A percentile compares a stretch with the other conserved stretches of the same genome.
These are phyloP conservation scores for Neovahlkampfia damariscottae DNA, from an alignment of 78 protist genomes.

Conservation along the genomic window DNA sequence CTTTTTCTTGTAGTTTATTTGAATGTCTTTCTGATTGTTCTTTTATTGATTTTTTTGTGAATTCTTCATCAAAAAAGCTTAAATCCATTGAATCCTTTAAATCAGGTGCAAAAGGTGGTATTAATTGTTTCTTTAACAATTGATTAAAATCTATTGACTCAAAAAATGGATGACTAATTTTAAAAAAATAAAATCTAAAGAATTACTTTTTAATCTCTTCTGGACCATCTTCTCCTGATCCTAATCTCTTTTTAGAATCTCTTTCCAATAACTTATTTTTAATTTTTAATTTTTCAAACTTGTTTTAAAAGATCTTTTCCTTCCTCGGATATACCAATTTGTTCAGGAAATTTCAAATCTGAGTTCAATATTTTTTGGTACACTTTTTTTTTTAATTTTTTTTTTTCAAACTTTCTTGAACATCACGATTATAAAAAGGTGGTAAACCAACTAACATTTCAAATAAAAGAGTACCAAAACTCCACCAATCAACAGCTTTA, in stretches of 20 bases:
- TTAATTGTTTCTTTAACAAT: background rate
- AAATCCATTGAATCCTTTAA: background rate
- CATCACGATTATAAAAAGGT: conserved; percentile 59
- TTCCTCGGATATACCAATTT: no score
- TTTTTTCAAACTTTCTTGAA: no score
- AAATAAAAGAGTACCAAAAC: conserved; percentile 45
- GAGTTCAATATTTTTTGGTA: no score
- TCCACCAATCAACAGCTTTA: conserved; percentile 70
- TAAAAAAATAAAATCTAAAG: background rate
- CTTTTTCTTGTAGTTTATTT: background rate
- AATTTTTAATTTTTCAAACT: conserved; percentile 15
- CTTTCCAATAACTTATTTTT: conserved; percentile 30
- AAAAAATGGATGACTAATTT: conserved; percentile 18
- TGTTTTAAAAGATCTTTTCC: no score
- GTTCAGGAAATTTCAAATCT: no score
- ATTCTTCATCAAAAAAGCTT: background rate
- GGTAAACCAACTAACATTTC: conserved; percentile 60
- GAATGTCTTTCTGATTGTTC: background rate
- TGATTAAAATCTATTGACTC: conserved; percentile 1
- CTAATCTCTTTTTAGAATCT: conserved; percentile 55
- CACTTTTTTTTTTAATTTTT: no score
- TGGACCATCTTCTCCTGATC: conserved; percentile 29
- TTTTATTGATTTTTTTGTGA: background rate
- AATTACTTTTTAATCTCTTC: conserved; percentile 31
- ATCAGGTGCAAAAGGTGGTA: background rate